Evolutionary conservation across 495 filamentous ascomycete genomes (phyloP).

Genomic region (Xylaria telfairii): DNA sequence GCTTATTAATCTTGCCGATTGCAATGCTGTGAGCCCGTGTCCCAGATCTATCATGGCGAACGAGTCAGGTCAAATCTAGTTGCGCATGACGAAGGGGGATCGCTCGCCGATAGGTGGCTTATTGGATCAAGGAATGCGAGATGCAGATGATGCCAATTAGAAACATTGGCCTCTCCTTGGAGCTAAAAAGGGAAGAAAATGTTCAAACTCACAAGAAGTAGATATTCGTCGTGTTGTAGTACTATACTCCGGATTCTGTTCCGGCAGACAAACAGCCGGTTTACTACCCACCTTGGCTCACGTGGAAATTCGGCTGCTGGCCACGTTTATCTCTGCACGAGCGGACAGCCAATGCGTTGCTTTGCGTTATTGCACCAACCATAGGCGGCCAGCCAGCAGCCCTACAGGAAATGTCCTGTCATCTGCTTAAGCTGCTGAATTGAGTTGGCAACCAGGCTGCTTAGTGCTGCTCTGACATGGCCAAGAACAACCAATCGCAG

Average conservation of each 20-base stretch:
- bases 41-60: not conserved
- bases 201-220: not conserved
- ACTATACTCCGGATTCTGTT: not conserved
- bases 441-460: not conserved
- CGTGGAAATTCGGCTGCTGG: slow-evolving; percentile 21
- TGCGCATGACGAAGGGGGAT: not conserved
- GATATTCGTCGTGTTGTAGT: not conserved
- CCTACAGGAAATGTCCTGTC: not conserved
- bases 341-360: slow-evolving; percentile 16
- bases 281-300: slow-evolving; percentile 13
- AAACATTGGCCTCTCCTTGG: not conserved
- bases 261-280: not conserved
- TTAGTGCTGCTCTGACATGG: not conserved
- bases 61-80: not conserved
- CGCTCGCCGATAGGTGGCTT: slow-evolving; percentile 6
- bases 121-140: not conserved
- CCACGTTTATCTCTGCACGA: slow-evolving; percentile 19
- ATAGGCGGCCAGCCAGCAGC: not conserved
- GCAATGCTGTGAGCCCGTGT: slow-evolving; percentile 3
- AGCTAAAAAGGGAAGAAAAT: not conserved
- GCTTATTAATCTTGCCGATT: slow-evolving; percentile 1
- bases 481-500: slow-evolving; percentile 11
- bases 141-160: not conserved
- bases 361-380: not conserved
- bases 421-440: not conserved